A percentile compares a stretch with the other conserved stretches of the same genome.
Evolutionary conservation across 805 yeast genomes (phyloP).

Genomic region (Lachancea sp.): DNA sequence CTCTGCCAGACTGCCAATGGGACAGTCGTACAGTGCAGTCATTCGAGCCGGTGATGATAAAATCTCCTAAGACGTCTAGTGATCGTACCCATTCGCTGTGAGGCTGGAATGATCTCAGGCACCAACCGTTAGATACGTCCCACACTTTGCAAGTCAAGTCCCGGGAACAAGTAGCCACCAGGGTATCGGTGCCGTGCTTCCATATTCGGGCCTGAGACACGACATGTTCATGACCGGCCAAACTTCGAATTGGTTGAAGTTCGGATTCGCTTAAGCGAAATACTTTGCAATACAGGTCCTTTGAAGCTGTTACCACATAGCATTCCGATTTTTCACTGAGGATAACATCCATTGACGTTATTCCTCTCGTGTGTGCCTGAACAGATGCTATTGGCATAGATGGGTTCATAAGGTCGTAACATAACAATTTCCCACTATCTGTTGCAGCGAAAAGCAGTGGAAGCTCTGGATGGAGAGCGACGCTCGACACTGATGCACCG

Average conservation of each 20-base stretch:
- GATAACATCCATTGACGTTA: constrained; percentile 33
- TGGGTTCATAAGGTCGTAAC: constrained; percentile 64
- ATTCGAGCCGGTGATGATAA: constrained; percentile 65
- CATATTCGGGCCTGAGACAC: constrained; percentile 55
- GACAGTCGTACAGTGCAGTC: constrained; percentile 70
- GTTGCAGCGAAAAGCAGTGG: constrained; percentile 61
- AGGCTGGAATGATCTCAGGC: constrained; percentile 58
- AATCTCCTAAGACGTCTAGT: constrained; percentile 52
- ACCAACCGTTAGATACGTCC: constrained; percentile 65
- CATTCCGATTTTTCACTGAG: constrained; percentile 15
- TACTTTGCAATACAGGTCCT: constrained; percentile 53
- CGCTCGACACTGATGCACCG: constrained; percentile 51
- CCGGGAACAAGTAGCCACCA: constrained; percentile 55
- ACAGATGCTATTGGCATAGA: constrained; percentile 56
- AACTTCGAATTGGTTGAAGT: constrained; percentile 50
- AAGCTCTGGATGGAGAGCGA: constrained; percentile 69
- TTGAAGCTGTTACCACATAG: constrained; percentile 43
- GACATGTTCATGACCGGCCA: constrained; percentile 85
- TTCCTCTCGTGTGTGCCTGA: constrained; percentile 69
- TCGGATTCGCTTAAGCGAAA: constrained; percentile 33
- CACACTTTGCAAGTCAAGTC: constrained; percentile 57
- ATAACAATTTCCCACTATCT: constrained; percentile 61
- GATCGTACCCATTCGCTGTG: constrained; percentile 88
- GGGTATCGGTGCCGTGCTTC: constrained; percentile 39
- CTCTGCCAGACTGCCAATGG: constrained; percentile 60